phyloP scores from a whole-genome alignment of 805 yeast genomes.

The Limtongia smithiae region DNA sequence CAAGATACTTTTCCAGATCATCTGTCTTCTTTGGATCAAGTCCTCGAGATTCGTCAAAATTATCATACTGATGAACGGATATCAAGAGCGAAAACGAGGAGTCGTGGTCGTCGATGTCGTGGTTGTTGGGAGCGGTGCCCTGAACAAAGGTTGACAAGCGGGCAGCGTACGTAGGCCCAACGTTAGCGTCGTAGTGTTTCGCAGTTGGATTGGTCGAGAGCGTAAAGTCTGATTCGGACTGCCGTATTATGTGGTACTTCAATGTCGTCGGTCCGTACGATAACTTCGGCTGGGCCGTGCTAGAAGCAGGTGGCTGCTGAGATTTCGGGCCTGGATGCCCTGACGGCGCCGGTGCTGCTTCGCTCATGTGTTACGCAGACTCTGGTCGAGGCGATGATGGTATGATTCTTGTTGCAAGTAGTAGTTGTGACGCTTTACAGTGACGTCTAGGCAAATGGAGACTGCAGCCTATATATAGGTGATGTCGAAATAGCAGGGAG shows the following conservation, averaged over 20 bases:
- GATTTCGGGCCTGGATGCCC: no score
- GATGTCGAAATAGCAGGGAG: no score
- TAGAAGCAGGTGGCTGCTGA: no score
- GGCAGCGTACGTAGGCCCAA: conserved; percentile 62
- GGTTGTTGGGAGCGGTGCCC: neutral
- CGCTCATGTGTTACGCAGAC: no score
- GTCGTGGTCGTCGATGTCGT: neutral
- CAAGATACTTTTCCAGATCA: neutral
- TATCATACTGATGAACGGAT: conserved; percentile 20
- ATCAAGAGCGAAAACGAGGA: conserved; percentile 16
- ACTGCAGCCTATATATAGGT: no score
- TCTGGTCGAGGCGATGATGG: no score
- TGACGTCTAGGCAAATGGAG: no score
- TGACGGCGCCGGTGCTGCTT: no score
- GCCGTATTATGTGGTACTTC: conserved; percentile 60
- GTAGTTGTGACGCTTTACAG: no score
- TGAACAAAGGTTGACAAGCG: conserved; percentile 33
- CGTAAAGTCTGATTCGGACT: conserved; percentile 52
- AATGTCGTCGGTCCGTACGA: conserved; percentile 10
- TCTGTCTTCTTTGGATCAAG: neutral
- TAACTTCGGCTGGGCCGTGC: no score
- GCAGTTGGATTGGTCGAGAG: conserved; percentile 65
- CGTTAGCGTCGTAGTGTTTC: conserved; percentile 55
- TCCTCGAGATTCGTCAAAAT: conserved; percentile 3
- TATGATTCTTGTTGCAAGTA: no score